Percentiles rank a stretch among this genome's conserved stretches.
These are phyloP conservation scores for Claviceps lovelessii DNA, from an alignment of 2,329 filamentous ascomycete genomes.

Conservation along the genomic window DNA sequence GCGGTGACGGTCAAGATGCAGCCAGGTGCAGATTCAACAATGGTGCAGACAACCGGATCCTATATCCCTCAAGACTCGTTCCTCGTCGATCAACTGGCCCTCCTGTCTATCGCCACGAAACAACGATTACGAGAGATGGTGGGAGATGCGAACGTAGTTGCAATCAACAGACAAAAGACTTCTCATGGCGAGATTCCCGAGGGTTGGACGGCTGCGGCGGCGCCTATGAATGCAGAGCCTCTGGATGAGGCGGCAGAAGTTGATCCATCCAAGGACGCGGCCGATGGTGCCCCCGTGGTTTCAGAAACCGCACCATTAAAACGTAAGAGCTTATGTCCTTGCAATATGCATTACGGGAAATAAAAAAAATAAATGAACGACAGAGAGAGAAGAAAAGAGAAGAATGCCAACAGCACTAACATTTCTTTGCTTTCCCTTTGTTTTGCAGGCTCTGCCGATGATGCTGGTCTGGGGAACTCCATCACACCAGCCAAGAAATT, in stretches of 20 bases:
- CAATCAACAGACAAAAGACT: conserved; percentile 57
- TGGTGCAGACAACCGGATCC: conserved; percentile 49
- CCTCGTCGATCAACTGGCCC: conserved; percentile 66
- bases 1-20: conserved; percentile 39
- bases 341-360: neutral
- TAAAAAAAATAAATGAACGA: neutral
- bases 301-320: conserved; percentile 43
- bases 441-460: conserved; percentile 26
- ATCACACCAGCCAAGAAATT: conserved; percentile 30
- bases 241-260: conserved; percentile 11
- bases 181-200: conserved; percentile 67
- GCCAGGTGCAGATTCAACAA: conserved; percentile 45
- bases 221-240: conserved; percentile 29
- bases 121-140: conserved; percentile 62
- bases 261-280: conserved; percentile 16
- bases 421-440: neutral
- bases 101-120: conserved; percentile 71
- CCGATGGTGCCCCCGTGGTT: conserved; percentile 27
- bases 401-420: neutral
- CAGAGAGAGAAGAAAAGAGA: neutral
- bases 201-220: conserved; percentile 62
- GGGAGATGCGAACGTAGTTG: conserved; percentile 60
- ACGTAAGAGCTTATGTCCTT: conserved; percentile 31
- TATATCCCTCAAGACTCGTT: conserved; percentile 63
- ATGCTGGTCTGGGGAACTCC: conserved; percentile 20